Evolutionary conservation across 257 asterid genomes (phyloP), one percentile per base, ranked within the genome.

Genomic region (Nicotiana knightiana): DNA sequence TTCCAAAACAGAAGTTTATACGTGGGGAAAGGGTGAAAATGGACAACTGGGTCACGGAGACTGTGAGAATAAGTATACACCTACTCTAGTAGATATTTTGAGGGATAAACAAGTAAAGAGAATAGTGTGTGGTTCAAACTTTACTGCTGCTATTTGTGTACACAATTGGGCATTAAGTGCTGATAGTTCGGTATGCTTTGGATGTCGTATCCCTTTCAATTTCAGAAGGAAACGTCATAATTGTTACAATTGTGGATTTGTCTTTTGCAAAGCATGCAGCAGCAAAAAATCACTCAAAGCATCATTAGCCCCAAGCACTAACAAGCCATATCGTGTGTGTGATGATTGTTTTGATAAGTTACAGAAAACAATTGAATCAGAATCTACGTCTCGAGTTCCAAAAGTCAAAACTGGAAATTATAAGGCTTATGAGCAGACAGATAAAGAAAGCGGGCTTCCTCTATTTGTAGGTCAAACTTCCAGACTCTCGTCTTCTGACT

Each of bases 201-300:
- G 90, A 55, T 95, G 99, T 82, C 95, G 84, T 26, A 87, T 81
- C 32, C 93, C 91, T 28, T 95, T 95, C 82, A 93, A 80, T 64
- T 95, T 95, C 90, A 92, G 90, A 84, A 83, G 99, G 59, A 90
- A 93, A 80, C 97, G 97, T 1, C 98, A 95, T 86, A 95, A 95
- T 88, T 95, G 99, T 83, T 95, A 95, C 84, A 95, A 95, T 91
- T 95, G 99, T 33, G 99, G 99, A 3, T 96, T 93, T 17, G 95
- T 91, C 66, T 92, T 93, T 65, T 95, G 99, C 93, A 88, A 88
- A 13, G 84, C 91, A 10, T 95, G 99, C 81, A 93, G 93, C 90
- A 79, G 85, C 73, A 88, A 83, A 83, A 93, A 89, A 81, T 92
- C 98, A 32, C 77, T 90, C 61, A 88, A 88, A 81, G 98, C 98